phyloP scores from a whole-genome alignment of 768 basidiomycete genomes.

The Pleurotus sapidus region DNA sequence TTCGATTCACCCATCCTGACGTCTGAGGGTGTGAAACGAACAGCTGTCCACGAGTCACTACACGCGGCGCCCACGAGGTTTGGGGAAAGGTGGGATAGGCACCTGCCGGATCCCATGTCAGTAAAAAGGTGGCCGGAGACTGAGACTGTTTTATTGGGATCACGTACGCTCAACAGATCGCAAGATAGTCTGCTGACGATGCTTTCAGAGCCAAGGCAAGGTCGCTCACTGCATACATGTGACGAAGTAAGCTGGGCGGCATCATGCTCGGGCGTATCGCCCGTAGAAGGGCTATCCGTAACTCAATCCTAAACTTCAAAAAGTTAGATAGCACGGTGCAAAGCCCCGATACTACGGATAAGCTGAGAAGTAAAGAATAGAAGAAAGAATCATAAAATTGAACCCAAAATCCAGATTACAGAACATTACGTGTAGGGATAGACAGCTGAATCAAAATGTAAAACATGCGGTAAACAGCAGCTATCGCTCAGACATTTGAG shows the following conservation, averaged over 20 bases:
- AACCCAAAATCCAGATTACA: constrained; percentile 1
- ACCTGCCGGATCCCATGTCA: not conserved
- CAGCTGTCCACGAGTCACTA: not conserved
- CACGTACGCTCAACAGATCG: not conserved
- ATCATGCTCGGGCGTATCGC: too few relatives aligned
- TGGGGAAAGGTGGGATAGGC: not conserved
- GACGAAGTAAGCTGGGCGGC: too few relatives aligned
- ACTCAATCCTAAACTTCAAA: constrained; percentile 3
- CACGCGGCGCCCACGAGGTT: constrained; percentile 3
- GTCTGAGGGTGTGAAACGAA: too few relatives aligned
- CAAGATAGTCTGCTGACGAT: not conserved
- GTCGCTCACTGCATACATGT: not conserved
- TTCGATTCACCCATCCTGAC: too few relatives aligned
- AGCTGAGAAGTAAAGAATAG: not conserved
- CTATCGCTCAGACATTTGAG: constrained; percentile 58
- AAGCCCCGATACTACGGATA: not conserved
- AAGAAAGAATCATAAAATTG: not conserved
- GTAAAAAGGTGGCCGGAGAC: not conserved
- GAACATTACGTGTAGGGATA: not conserved
- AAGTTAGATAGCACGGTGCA: not conserved
- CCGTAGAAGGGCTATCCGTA: too few relatives aligned
- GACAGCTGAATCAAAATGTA: not conserved
- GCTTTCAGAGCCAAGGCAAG: not conserved
- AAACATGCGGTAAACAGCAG: too few relatives aligned
- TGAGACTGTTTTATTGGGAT: not conserved